phyloP scores from a whole-genome alignment of 768 basidiomycete genomes.

The Rhizopogon roseolus region DNA sequence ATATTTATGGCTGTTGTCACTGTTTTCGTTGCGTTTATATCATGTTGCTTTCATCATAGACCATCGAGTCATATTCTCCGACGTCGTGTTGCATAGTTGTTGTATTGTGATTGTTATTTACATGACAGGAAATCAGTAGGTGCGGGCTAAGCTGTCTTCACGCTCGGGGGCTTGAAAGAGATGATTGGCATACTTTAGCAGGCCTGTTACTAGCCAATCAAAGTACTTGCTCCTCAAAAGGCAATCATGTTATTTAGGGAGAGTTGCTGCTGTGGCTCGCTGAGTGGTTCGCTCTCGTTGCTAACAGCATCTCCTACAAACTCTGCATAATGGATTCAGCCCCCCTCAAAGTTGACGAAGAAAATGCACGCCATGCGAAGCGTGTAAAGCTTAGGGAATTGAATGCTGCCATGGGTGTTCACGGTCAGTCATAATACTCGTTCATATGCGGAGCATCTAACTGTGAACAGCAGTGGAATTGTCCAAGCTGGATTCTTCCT shows the following conservation, averaged over 20 bases:
- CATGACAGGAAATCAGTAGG: neutral
- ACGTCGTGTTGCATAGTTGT: neutral
- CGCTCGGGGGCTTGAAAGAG: too few species aligned
- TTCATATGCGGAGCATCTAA: neutral
- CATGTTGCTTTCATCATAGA: neutral
- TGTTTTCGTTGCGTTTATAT: neutral
- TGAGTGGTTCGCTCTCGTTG: neutral
- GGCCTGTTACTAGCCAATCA: neutral
- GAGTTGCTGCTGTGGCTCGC: neutral
- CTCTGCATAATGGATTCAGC: slow-evolving; percentile 17
- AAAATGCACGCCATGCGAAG: slow-evolving; percentile 47
- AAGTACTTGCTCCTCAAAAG: neutral
- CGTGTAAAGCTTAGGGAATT: slow-evolving; percentile 54
- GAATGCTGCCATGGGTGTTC: slow-evolving; percentile 44
- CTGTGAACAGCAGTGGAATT: slow-evolving; percentile 42
- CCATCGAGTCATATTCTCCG: neutral
- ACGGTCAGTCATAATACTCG: slow-evolving; percentile 34
- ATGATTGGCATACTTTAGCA: too few species aligned
- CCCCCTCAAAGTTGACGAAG: slow-evolving; percentile 41
- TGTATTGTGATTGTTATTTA: neutral
- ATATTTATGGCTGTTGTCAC: neutral
- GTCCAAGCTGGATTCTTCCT: slow-evolving; percentile 83
- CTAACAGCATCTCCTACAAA: neutral
- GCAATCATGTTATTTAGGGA: neutral
- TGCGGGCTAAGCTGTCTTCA: neutral